Evolutionary conservation across 2,329 filamentous ascomycete genomes (phyloP).

Genomic region (Basipetospora chlamydospora): DNA sequence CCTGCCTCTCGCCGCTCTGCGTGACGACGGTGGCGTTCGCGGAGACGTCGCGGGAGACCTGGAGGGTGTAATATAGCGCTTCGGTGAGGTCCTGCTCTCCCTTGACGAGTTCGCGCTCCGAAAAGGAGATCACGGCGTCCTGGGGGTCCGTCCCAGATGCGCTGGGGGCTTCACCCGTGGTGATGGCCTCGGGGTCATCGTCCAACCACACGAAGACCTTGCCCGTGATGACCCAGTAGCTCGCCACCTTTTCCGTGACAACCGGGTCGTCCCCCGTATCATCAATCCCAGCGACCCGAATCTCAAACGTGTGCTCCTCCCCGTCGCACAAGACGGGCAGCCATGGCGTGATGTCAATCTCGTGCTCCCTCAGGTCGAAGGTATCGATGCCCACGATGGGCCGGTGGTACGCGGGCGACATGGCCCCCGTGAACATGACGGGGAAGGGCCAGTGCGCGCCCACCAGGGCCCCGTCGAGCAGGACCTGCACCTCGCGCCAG

Average conservation of each 20-base stretch:
- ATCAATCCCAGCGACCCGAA: constrained; percentile 50
- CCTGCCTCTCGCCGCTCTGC: constrained; percentile 11
- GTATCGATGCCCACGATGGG: constrained; percentile 67
- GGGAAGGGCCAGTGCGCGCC: constrained; percentile 74
- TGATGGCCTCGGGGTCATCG: constrained; percentile 26
- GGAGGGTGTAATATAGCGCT: constrained; percentile 43
- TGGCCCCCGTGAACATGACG: constrained; percentile 67
- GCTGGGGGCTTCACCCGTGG: constrained; percentile 29
- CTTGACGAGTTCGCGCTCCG: constrained; percentile 27
- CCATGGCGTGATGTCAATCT: constrained; percentile 72
- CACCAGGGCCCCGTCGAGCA: constrained; percentile 57
- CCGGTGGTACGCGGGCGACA: constrained; percentile 62
- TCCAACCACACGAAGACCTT: constrained; percentile 72
- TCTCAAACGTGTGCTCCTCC: constrained; percentile 47
- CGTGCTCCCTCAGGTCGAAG: constrained; percentile 64
- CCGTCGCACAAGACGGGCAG: constrained; percentile 56
- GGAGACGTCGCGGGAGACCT: constrained; percentile 38
- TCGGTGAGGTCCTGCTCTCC: constrained; percentile 38
- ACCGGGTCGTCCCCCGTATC: constrained; percentile 24
- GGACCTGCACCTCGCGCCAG: constrained; percentile 64
- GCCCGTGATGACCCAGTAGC: constrained; percentile 63
- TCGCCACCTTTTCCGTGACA: constrained; percentile 8
- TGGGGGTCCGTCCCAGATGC: constrained; percentile 21
- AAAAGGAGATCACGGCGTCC: constrained; percentile 19
- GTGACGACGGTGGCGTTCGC: constrained; percentile 29